phyloP scores from a whole-genome alignment of 106 monocot genomes.

The Dendrobium nobile region DNA sequence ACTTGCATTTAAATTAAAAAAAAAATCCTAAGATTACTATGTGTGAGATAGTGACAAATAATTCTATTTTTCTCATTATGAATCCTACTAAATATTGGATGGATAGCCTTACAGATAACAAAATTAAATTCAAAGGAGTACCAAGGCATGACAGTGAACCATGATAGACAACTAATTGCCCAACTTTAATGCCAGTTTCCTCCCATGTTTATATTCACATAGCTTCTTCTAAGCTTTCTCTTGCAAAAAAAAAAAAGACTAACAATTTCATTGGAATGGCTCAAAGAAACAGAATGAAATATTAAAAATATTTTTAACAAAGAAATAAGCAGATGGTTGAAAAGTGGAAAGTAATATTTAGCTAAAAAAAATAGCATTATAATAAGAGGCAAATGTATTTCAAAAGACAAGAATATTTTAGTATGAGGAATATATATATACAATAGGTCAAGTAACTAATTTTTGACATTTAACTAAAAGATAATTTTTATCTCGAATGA shows the following conservation, averaged over 20 bases:
- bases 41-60: not conserved
- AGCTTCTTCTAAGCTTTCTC: conserved; percentile 97
- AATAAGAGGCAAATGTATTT: no score
- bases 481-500: no score
- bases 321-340: no score
- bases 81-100: not conserved
- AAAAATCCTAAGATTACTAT: not conserved
- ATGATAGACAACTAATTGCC: conserved; percentile 75
- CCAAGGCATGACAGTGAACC: conserved; percentile 99
- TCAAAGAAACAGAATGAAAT: not conserved
- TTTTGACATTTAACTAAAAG: no score
- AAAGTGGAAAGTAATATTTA: no score
- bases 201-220: conserved; percentile 86
- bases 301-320: not conserved
- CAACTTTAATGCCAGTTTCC: conserved; percentile 89
- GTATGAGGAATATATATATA: no score
- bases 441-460: no score
- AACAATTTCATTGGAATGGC: not conserved
- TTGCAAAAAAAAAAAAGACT: conserved; percentile 29
- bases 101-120: not conserved
- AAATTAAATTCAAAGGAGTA: conserved; percentile 19
- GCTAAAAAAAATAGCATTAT: no score
- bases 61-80: no score
- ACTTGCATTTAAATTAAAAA: no score
- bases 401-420: no score